These are phyloP conservation scores for Talaromyces sp. DNA, from an alignment of 2,329 filamentous ascomycete species.

Conservation along the genomic window DNA sequence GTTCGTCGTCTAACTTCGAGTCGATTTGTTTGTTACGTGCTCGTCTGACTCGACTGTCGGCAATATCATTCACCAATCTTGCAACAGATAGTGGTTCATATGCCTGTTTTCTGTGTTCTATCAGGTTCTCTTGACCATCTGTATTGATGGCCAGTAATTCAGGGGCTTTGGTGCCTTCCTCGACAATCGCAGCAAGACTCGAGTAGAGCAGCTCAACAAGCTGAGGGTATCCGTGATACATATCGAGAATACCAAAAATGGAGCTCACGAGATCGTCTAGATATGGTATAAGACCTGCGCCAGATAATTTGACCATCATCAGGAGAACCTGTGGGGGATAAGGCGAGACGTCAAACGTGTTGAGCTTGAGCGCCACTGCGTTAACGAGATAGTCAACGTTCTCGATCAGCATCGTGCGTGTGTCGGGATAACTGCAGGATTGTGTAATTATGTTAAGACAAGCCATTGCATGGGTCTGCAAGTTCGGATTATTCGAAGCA, in stretches of 20 bases:
- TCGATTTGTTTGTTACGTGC: conserved; percentile 23
- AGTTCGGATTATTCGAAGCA: conserved; percentile 62
- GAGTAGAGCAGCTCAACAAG: conserved; percentile 83
- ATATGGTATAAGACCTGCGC: conserved; percentile 75
- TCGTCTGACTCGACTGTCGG: conserved; percentile 32
- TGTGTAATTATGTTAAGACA: conserved; percentile 75
- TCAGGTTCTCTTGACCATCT: conserved; percentile 24
- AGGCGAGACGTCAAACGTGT: conserved; percentile 86
- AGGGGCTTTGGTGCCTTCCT: conserved; percentile 66
- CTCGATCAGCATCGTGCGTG: conserved; percentile 75
- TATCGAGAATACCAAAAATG: conserved; percentile 88
- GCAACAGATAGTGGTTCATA: conserved; percentile 31
- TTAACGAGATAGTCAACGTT: conserved; percentile 98
- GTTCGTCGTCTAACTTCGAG: conserved; percentile 25
- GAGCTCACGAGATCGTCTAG: conserved; percentile 87
- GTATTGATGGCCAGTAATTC: conserved; percentile 44
- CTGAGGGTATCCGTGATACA: conserved; percentile 85
- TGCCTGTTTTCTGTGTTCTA: conserved; percentile 30
- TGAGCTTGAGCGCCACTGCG: conserved; percentile 80
- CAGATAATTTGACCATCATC: conserved; percentile 91
- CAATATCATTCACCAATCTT: conserved; percentile 33
- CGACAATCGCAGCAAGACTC: conserved; percentile 76
- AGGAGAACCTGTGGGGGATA: conserved; percentile 83
- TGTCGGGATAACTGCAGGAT: conserved; percentile 69
- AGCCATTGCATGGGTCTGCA: conserved; percentile 78